phyloP scores from a whole-genome alignment of 306 rosid species.

The Cotoneaster glaucophyllus region DNA sequence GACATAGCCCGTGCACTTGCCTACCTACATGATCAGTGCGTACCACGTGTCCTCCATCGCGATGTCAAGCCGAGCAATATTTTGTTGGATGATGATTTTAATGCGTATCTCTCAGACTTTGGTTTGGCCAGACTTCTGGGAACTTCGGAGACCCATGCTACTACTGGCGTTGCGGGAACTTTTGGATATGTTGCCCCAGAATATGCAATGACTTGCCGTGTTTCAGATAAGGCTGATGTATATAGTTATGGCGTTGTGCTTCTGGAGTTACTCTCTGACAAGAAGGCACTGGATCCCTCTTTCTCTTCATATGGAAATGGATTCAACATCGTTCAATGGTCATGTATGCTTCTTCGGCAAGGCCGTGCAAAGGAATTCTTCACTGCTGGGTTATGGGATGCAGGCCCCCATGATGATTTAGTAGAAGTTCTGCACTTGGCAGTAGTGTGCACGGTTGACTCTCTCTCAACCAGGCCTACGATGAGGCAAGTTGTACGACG shows the following conservation, averaged over 20 bases:
- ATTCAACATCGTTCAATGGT: slow-evolving; percentile 90
- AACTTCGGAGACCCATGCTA: slow-evolving; percentile 94
- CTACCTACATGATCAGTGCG: slow-evolving; percentile 84
- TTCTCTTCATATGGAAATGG: slow-evolving; percentile 84
- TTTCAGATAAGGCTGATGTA: slow-evolving; percentile 91
- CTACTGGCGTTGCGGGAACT: slow-evolving; percentile 97
- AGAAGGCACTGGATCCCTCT: slow-evolving; percentile 89
- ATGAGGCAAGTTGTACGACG: slow-evolving; percentile 86
- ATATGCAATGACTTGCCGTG: slow-evolving; percentile 96
- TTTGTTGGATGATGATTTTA: slow-evolving; percentile 73
- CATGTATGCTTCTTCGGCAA: slow-evolving; percentile 76
- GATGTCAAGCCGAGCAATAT: slow-evolving; percentile 96
- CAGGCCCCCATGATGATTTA: slow-evolving; percentile 74
- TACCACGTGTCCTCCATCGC: slow-evolving; percentile 88
- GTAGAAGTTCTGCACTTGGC: slow-evolving; percentile 85
- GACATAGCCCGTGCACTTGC: slow-evolving; percentile 90
- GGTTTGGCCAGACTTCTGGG: slow-evolving; percentile 94
- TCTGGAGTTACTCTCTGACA: slow-evolving; percentile 83
- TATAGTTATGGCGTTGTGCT: slow-evolving; percentile 98
- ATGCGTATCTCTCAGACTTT: slow-evolving; percentile 86
- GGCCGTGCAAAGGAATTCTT: slow-evolving; percentile 86
- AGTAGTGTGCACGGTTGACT: slow-evolving; percentile 79
- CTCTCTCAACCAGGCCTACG: slow-evolving; percentile 84
- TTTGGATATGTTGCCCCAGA: slow-evolving; percentile 96
- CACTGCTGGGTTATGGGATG: slow-evolving; percentile 79